Percentiles rank a stretch among this genome's conserved stretches.
These are phyloP conservation scores for Pseudogymnoascus sp. DNA, from an alignment of 2,329 filamentous ascomycete species.

Conservation along the genomic window DNA sequence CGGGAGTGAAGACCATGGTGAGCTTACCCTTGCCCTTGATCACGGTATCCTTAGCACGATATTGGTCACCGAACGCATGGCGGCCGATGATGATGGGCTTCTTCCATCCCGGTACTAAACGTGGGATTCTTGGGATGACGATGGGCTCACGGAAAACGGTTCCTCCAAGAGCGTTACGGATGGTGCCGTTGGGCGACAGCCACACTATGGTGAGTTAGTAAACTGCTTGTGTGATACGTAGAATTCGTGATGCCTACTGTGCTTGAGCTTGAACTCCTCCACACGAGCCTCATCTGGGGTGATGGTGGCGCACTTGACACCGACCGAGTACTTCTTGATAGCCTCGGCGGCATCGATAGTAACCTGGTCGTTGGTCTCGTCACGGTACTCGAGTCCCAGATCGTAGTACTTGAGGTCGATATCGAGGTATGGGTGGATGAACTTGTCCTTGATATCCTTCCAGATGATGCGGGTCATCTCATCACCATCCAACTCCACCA, in stretches of 20 bases:
- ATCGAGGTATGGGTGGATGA: slow-evolving; percentile 92
- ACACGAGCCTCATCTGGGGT: slow-evolving; percentile 95
- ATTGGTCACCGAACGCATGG: slow-evolving; percentile 97
- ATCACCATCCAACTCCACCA: slow-evolving; percentile 92
- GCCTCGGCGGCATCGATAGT: slow-evolving; percentile 91
- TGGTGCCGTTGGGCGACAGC: slow-evolving; percentile 93
- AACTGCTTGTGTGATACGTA: background rate
- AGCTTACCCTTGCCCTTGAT: slow-evolving; percentile 77
- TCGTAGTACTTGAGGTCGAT: slow-evolving; percentile 99
- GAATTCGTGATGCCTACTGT: slow-evolving; percentile 55
- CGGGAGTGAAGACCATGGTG: slow-evolving; percentile 89
- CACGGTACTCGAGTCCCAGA: slow-evolving; percentile 85
- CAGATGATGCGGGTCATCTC: slow-evolving; percentile 99
- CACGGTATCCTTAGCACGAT: slow-evolving; percentile 89
- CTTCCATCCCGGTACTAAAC: slow-evolving; percentile 94
- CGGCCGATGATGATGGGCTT: slow-evolving; percentile 98
- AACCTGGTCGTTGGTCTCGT: slow-evolving; percentile 93
- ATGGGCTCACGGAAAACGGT: slow-evolving; percentile 99
- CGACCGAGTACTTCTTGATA: slow-evolving; percentile 97
- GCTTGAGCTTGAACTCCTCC: slow-evolving; percentile 96
- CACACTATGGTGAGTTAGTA: slow-evolving; percentile 57
- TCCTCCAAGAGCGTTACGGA: slow-evolving; percentile 68
- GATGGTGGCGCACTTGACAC: slow-evolving; percentile 99
- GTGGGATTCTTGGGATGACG: slow-evolving; percentile 85
- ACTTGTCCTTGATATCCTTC: slow-evolving; percentile 98